Evolutionary conservation across 2,329 filamentous ascomycete genomes (phyloP).

Genomic region (Colletotrichum siamense): DNA sequence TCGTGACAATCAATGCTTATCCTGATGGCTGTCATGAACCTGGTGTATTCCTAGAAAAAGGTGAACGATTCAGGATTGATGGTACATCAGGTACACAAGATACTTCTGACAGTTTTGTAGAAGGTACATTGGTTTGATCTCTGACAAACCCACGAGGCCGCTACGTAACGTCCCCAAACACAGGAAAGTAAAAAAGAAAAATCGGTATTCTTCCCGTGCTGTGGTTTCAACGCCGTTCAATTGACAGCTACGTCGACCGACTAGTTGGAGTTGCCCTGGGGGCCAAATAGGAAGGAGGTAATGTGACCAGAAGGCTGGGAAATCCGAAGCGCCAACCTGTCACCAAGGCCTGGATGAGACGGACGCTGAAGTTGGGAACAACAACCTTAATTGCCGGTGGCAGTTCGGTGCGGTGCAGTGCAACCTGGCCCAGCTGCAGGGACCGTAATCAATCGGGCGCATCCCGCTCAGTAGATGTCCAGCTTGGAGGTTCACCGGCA

Average conservation of each 20-base stretch:
- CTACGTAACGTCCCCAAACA: neutral
- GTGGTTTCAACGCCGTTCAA: neutral
- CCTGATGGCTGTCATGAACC: neutral
- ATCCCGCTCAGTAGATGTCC: neutral
- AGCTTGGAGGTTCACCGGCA: neutral
- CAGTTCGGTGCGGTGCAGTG: neutral
- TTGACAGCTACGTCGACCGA: neutral
- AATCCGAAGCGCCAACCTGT: neutral
- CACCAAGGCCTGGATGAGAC: neutral
- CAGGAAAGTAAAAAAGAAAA: neutral
- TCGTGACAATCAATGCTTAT: neutral
- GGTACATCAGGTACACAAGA: slow-evolving; percentile 1
- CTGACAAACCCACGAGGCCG: neutral
- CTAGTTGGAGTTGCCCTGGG: neutral
- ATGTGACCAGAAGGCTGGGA: neutral
- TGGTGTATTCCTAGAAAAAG: neutral
- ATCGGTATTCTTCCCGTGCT: slow-evolving; percentile 4
- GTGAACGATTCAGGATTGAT: neutral
- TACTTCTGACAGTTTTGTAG: neutral
- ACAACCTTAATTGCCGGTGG: neutral
- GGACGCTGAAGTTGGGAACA: neutral
- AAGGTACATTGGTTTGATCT: neutral
- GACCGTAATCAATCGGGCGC: neutral
- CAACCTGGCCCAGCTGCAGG: neutral
- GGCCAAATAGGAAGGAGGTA: neutral